Base-by-base conservation (phyloP, 192 early-diverging fungal species). In the Coemansia sp. region DNA sequence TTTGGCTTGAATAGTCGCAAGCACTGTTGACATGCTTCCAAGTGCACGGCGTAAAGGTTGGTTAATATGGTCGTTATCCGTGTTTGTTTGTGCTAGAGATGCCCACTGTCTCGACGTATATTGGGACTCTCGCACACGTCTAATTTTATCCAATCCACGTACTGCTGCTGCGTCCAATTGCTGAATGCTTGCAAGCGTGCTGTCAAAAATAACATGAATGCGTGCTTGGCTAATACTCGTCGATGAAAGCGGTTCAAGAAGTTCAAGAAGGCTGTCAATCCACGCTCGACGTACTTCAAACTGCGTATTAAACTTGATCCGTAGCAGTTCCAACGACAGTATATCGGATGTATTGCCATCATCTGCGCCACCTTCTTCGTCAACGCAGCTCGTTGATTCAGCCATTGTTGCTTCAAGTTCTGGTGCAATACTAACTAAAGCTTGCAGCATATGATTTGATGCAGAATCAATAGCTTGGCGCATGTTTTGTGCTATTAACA, bases 231-330 rank as follows among this genome's bases (percentile, higher is more conserved):
- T 50, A 22, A 17, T 50, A 10, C 19, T 17, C 12, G 2, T 9
- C 1, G 21, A 15, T 22, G 48, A 14, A 17, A 50, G 48, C 21
- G 55, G 55, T 17, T 11, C 23, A 14, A 62, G 37, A 14, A n/a
- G 9, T 2, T 36, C 34, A 17, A 73, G 23, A 14, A 73, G 44
- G 0, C 22, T 6, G 17, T 60, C 46, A 17, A 79, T 47, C 77
- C 77, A 79, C 34, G 49, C n/a, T 17, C 38, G 59, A 3, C 77
- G 77, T 15, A 66, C 17, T 5, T 67, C 44, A 71, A 79, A 79
- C 23, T 63, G 65, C 40, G 54, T 10, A 2, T 49, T 40, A 23
- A 73, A 74, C 14, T 52, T 54, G 1, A 15, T 28, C 12, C 61
- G 56, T 14, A 70, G 53, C 10, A 26, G 15, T 7, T 77, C 74